phyloP scores from a whole-genome alignment of 768 basidiomycete genomes.

The Postia placenta region DNA sequence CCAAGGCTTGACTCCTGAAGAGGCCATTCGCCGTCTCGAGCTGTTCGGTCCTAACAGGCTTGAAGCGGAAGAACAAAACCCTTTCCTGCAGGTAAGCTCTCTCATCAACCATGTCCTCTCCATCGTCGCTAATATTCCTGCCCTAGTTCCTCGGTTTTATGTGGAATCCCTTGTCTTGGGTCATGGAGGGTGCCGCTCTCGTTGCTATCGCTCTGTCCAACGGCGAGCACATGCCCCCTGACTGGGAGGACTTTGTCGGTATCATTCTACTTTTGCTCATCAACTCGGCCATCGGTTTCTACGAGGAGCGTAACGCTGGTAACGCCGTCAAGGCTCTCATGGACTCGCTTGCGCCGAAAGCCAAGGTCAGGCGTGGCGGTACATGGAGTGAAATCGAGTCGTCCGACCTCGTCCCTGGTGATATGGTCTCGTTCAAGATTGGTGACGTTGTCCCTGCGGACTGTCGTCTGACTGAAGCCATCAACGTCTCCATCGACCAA shows the following conservation, averaged over 20 bases:
- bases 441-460: conserved; percentile 98
- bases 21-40: conserved; percentile 78
- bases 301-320: conserved; percentile 94
- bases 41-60: conserved; percentile 97
- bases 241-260: conserved; percentile 98
- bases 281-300: conserved; percentile 97
- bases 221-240: conserved; percentile 78
- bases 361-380: conserved; percentile 84
- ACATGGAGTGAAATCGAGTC: conserved; percentile 92
- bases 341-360: conserved; percentile 98
- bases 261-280: conserved; percentile 86
- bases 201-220: conserved; percentile 96
- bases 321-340: conserved; percentile 99
- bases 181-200: conserved; percentile 95
- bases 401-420: conserved; percentile 84
- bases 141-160: conserved; percentile 95
- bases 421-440: conserved; percentile 97
- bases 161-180: conserved; percentile 99
- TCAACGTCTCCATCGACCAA: conserved; percentile 98
- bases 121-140: background rate
- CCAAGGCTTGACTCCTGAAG: conserved; percentile 65
- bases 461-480: conserved; percentile 91
- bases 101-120: background rate
- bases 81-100: conserved; percentile 71
- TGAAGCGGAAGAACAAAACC: conserved; percentile 84